Conservation (phyloP, 2,329 filamentous ascomycete species). For the Monosporascus ibericus region DNA sequence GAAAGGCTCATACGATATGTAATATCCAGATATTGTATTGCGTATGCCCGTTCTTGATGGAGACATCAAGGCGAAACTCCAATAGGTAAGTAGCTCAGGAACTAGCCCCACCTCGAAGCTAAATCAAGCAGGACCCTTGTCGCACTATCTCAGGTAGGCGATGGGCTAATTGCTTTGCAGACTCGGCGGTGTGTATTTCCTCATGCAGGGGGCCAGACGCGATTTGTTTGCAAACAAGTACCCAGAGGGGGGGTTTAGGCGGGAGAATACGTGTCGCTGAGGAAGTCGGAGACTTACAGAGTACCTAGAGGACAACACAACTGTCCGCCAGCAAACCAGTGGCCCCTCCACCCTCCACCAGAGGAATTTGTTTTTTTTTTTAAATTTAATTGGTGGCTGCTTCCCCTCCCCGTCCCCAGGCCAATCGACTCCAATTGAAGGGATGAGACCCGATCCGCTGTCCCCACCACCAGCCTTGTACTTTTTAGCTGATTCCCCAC, state of each 20-base stretch:
- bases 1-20: no score
- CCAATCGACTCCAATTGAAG: no score
- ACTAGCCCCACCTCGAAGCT: neutral
- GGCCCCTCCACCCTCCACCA: neutral
- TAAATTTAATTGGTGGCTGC: no score
- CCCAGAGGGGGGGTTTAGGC: neutral
- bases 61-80: neutral
- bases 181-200: neutral
- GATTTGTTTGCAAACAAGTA: conserved; percentile 8
- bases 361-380: no score
- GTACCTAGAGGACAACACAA: neutral
- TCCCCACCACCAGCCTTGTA: no score
- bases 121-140: conserved; percentile 15
- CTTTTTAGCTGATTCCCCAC: neutral
- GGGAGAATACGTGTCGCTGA: neutral
- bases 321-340: neutral
- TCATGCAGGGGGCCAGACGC: neutral
- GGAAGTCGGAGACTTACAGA: neutral
- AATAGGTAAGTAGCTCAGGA: neutral
- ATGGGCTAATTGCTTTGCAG: conserved; percentile 8
- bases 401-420: no score
- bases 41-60: no score
- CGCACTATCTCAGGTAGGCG: conserved; percentile 11
- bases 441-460: no score
- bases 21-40: no score